phyloP scores from a whole-genome alignment of 2,329 filamentous ascomycete genomes.

The Thermoascus crustaceus region DNA sequence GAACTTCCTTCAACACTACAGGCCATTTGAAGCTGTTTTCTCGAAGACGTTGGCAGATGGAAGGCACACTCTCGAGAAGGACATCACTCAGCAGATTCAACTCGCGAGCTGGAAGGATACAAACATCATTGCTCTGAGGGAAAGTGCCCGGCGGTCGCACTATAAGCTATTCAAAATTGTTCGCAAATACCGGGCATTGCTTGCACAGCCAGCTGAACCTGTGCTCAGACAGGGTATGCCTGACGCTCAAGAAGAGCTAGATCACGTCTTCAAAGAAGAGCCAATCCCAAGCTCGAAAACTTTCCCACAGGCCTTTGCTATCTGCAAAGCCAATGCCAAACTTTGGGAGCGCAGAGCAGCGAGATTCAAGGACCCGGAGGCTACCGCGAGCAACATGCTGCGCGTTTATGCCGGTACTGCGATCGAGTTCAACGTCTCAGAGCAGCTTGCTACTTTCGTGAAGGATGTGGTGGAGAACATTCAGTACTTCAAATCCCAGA shows the following conservation, averaged over 20 bases:
- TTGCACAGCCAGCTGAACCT: slow-evolving; percentile 65
- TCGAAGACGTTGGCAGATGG: slow-evolving; percentile 58
- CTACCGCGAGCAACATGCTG: slow-evolving; percentile 67
- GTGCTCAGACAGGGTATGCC: slow-evolving; percentile 38
- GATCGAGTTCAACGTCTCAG: slow-evolving; percentile 48
- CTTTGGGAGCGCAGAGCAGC: slow-evolving; percentile 44
- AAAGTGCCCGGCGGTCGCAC: slow-evolving; percentile 85
- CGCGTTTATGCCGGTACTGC: slow-evolving; percentile 49
- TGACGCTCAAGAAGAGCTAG: slow-evolving; percentile 26
- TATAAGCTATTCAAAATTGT: slow-evolving; percentile 86
- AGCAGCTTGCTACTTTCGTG: slow-evolving; percentile 60
- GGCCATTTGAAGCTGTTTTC: slow-evolving; percentile 60
- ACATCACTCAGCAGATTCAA: slow-evolving; percentile 86
- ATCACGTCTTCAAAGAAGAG: slow-evolving; percentile 7
- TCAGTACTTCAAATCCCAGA: slow-evolving; percentile 70
- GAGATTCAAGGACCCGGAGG: slow-evolving; percentile 61
- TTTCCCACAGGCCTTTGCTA: slow-evolving; percentile 23
- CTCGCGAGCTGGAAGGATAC: slow-evolving; percentile 97
- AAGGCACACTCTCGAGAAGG: slow-evolving; percentile 72
- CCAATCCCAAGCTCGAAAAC: slow-evolving; percentile 11
- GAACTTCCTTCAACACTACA: slow-evolving; percentile 71
- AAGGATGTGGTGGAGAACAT: slow-evolving; percentile 59
- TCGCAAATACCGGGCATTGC: slow-evolving; percentile 73
- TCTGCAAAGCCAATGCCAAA: slow-evolving; percentile 21
- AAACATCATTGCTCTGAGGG: slow-evolving; percentile 79